Conservation (phyloP, 192 early-diverging fungal species). For the Gamsiella multidivaricata region DNA sequence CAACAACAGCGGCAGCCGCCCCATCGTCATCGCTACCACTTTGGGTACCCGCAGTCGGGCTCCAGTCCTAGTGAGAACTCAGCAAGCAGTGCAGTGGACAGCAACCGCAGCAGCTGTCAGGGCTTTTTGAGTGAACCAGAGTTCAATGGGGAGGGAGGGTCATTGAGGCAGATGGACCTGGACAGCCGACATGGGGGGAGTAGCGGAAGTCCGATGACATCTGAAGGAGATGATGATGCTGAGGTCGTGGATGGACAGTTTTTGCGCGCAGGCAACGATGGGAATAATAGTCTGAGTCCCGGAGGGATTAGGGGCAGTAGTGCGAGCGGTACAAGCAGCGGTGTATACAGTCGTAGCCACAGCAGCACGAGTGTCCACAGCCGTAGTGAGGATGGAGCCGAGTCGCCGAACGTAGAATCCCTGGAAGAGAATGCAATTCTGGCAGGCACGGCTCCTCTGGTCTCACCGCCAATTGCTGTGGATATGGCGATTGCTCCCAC, state of each 20-base stretch:
- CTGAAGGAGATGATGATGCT: conserved; percentile 7
- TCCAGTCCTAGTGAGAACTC: conserved; percentile 15
- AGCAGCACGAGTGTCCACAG: not conserved
- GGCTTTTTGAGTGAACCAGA: conserved; percentile 10
- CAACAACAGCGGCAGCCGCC: conserved; percentile 24
- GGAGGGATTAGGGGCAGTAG: not conserved
- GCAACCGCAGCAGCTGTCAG: conserved; percentile 34
- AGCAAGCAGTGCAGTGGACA: conserved; percentile 14
- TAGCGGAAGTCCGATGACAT: not conserved
- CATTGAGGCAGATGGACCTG: conserved; percentile 6
- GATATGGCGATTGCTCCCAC: not conserved
- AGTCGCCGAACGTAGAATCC: not conserved
- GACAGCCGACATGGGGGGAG: not conserved
- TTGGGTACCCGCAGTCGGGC: conserved; percentile 34
- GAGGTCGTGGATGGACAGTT: not conserved
- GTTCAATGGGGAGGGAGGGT: not conserved
- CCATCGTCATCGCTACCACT: conserved; percentile 14
- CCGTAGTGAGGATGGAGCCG: conserved; percentile 3
- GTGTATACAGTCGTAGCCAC: conserved; percentile 5
- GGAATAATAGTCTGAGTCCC: not conserved
- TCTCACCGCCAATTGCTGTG: not conserved
- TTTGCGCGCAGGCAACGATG: not conserved
- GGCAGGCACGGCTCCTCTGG: not conserved
- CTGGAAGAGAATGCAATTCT: not conserved
- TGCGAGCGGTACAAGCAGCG: conserved; percentile 6